These are phyloP conservation scores for Hirsutella minnesotensis DNA, from an alignment of 2,329 filamentous ascomycete species.

Conservation along the genomic window DNA sequence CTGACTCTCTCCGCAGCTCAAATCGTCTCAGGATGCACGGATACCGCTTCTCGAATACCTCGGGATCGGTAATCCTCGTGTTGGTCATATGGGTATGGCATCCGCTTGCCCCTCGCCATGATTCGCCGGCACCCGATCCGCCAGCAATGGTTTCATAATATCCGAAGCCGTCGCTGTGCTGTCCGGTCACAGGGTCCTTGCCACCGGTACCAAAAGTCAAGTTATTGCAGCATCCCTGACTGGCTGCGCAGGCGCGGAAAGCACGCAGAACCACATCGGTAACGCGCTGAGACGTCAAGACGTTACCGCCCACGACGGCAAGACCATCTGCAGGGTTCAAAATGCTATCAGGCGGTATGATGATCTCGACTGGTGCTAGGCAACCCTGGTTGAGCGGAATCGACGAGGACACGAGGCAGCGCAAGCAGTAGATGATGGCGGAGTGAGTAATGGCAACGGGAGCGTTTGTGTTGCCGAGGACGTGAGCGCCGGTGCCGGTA, in stretches of 20 bases:
- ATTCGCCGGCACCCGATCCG: slow-evolving; percentile 59
- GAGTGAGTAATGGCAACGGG: slow-evolving; percentile 21
- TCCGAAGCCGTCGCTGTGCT: slow-evolving; percentile 51
- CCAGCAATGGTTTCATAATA: slow-evolving; percentile 83
- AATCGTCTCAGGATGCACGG: slow-evolving; percentile 58
- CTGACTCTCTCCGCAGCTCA: slow-evolving; percentile 45
- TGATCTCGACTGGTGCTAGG: slow-evolving; percentile 61
- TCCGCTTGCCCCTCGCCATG: slow-evolving; percentile 61
- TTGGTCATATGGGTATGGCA: slow-evolving; percentile 86
- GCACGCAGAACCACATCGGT: slow-evolving; percentile 76
- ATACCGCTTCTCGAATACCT: slow-evolving; percentile 68
- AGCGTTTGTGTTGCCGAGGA: slow-evolving; percentile 20
- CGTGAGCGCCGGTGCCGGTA: slow-evolving; percentile 17
- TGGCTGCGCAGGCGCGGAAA: slow-evolving; percentile 67
- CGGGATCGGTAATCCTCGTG: slow-evolving; percentile 69
- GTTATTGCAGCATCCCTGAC: slow-evolving; percentile 75
- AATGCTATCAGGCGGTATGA: slow-evolving; percentile 60
- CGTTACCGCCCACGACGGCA: slow-evolving; percentile 74
- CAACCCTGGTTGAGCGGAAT: slow-evolving; percentile 84
- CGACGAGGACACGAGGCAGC: slow-evolving; percentile 67
- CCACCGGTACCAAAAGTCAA: slow-evolving; percentile 75
- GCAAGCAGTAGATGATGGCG: slow-evolving; percentile 77
- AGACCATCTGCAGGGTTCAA: slow-evolving; percentile 65
- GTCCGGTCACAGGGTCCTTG: slow-evolving; percentile 42
- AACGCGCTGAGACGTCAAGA: slow-evolving; percentile 67